Evolutionary conservation across 306 rosid genomes (phyloP), one percentile per base, ranked within the genome.

Genomic region (Hylodesmum podocarpum): DNA sequence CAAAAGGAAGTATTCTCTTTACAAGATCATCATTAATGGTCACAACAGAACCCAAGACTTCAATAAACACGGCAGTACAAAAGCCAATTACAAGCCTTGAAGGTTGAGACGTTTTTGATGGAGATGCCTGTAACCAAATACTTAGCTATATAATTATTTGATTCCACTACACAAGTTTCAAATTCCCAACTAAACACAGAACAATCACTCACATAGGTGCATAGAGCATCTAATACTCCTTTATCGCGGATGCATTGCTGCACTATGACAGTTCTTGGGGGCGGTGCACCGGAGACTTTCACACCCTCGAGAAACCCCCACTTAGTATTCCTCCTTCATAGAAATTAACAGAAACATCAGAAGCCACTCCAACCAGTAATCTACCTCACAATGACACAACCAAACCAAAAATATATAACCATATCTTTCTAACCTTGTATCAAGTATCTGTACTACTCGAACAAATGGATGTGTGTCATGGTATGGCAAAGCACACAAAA

Each of bases 271-370:
- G 44, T 87, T 83, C 97, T 88, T 58, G 98, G 97, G 1, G 89
- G 98, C 1, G 96, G 88, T 39, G 98, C 96, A 80, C 98, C 98
- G 9, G 97, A 84, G 67, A 8, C 43, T 69, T 90, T 90, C 43
- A 95, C 98, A 40, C 88, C 97, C 18, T 90, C 88, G 33, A 92
- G 84, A 86, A 95, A 95, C 21, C 78, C 89, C 98, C 98, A 95
- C 77, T 79, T 92, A 62, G 81, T 77, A 84, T 95, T 87, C 81
- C 98, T 87, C 81, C 98, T 95, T 69, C 18, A 83, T 31, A 29
- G 13, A 68, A 70, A 76, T 24, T 5, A 70, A 51, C 29, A 13
- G 61, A 77, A 55, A 66, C 61, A 67, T 86, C 77, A 82, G 69
- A 81, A 54, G 41, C 27, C 36, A 19, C 49, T 76, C 53, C 70